Percentiles rank a stretch among this genome's conserved stretches.
phyloP scores from a whole-genome alignment of 2,329 filamentous ascomycete genomes.

The Neonectria coccinea region DNA sequence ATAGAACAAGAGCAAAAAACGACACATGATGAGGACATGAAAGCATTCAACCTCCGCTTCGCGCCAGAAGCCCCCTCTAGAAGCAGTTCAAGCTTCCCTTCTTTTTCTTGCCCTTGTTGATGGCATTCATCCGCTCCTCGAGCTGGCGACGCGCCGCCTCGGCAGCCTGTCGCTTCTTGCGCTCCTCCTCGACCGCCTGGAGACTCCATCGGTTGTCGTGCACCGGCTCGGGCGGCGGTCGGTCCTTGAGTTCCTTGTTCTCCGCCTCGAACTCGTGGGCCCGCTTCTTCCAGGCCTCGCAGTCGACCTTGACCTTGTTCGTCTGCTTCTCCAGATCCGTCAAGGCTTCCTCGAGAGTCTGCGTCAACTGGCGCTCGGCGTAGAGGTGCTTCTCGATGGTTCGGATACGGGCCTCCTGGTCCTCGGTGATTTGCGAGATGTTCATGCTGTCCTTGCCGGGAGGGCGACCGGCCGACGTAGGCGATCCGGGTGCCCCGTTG shows the following conservation, averaged over 20 bases:
- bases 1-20: constrained; percentile 41
- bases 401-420: constrained; percentile 93
- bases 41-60: constrained; percentile 29
- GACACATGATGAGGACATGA: constrained; percentile 44
- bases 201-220: constrained; percentile 75
- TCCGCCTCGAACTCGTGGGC: constrained; percentile 79
- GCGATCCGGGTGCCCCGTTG: constrained; percentile 58
- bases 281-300: constrained; percentile 91
- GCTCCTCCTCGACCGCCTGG: constrained; percentile 95
- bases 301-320: constrained; percentile 91
- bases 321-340: constrained; percentile 93
- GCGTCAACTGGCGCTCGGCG: constrained; percentile 95
- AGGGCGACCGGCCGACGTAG: constrained; percentile 73
- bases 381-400: constrained; percentile 97
- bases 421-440: constrained; percentile 85
- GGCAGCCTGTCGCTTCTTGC: constrained; percentile 89
- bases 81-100: constrained; percentile 98
- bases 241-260: constrained; percentile 73
- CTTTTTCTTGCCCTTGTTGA: constrained; percentile 92
- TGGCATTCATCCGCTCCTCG: constrained; percentile 93
- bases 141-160: constrained; percentile 90
- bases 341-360: constrained; percentile 93
- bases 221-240: constrained; percentile 57
- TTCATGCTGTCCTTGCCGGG: constrained; percentile 79
- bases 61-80: constrained; percentile 61